These are phyloP conservation scores for Citrus inodora DNA, from an alignment of 345 rosid species.

Conservation along the genomic window DNA sequence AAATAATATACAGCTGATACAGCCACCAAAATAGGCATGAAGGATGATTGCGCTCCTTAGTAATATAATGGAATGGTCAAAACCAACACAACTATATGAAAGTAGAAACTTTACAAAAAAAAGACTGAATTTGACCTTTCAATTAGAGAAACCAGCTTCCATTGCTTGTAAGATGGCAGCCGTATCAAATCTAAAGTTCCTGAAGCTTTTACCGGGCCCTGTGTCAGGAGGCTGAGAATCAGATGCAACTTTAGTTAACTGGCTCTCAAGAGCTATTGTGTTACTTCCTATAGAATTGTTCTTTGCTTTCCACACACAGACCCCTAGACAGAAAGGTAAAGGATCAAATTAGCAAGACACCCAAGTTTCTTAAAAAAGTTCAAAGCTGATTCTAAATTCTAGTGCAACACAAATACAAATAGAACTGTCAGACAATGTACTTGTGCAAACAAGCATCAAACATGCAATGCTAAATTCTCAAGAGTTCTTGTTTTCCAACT, in stretches of 20 bases:
- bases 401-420: neutral
- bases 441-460: neutral
- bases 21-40: conserved; percentile 8
- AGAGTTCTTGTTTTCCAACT: too few species aligned
- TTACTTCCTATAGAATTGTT: conserved; percentile 48
- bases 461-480: neutral
- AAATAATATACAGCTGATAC: conserved; percentile 19
- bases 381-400: neutral
- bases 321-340: conserved; percentile 36
- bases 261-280: conserved; percentile 44
- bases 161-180: conserved; percentile 60
- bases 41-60: conserved; percentile 4
- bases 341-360: neutral
- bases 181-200: conserved; percentile 63
- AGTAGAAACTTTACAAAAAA: conserved; percentile 15
- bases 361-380: neutral
- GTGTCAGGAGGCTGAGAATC: conserved; percentile 47
- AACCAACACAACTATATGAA: conserved; percentile 23
- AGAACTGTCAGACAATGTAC: neutral
- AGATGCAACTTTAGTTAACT: conserved; percentile 34
- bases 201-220: conserved; percentile 58
- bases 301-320: conserved; percentile 82
- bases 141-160: conserved; percentile 50
- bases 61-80: conserved; percentile 8
- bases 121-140: conserved; percentile 5